Conservation (phyloP, 495 filamentous ascomycete species). For the Xylaria sp. region DNA sequence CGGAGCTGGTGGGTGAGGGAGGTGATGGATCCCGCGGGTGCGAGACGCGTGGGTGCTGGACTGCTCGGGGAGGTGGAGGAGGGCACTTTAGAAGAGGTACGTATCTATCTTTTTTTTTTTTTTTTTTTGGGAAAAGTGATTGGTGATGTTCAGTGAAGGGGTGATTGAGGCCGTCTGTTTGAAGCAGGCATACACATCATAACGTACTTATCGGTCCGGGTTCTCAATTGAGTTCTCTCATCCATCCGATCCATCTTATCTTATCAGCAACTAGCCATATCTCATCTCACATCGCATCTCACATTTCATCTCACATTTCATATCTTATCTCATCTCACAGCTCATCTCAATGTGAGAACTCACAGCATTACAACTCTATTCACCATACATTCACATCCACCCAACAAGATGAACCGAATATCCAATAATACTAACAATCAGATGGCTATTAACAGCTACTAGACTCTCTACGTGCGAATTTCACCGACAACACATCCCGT, state of each 20-base stretch:
- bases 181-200: not conserved
- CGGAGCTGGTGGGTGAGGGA: not conserved
- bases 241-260: constrained; percentile 32
- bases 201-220: not conserved
- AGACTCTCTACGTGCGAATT: constrained; percentile 54
- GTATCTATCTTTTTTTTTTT: constrained; percentile 36
- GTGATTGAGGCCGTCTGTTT: not conserved
- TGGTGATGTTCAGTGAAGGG: not conserved
- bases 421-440: not conserved
- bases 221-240: constrained; percentile 16
- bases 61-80: constrained; percentile 71
- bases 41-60: constrained; percentile 59
- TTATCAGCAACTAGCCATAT: constrained; percentile 31
- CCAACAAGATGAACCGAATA: not conserved
- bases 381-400: not conserved
- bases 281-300: too few species aligned
- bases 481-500: constrained; percentile 29
- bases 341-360: not conserved
- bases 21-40: constrained; percentile 34
- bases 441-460: constrained; percentile 43
- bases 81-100: constrained; percentile 70
- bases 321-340: not conserved
- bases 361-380: not conserved
- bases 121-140: too few species aligned
- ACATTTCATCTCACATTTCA: not conserved